Percentiles rank a stretch among this genome's conserved stretches.
These are phyloP conservation scores for Exutisphaerella laricina DNA, from an alignment of 2,329 filamentous ascomycete genomes.

Conservation along the genomic window DNA sequence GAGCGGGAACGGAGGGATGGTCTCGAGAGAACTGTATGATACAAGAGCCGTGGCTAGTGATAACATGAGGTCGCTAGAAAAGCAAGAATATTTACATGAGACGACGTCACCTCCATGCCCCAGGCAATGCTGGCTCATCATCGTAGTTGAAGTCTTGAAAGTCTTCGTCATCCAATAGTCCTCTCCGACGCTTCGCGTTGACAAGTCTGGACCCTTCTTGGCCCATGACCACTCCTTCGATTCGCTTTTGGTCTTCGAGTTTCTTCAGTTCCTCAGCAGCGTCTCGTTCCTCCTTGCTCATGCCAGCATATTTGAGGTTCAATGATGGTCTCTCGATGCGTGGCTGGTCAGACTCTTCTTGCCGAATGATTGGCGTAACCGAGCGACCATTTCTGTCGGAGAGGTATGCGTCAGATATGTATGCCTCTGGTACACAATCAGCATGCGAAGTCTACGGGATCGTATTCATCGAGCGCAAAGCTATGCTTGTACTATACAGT, in stretches of 20 bases:
- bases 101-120: neutral
- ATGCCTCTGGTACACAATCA: conserved; percentile 27
- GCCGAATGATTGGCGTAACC: conserved; percentile 41
- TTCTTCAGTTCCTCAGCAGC: conserved; percentile 44
- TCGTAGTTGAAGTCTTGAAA: conserved; percentile 39
- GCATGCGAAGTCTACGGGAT: neutral
- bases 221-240: conserved; percentile 50
- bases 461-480: neutral
- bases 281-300: conserved; percentile 38
- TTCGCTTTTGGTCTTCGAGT: conserved; percentile 46
- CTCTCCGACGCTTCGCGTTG: conserved; percentile 46
- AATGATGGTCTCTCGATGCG: conserved; percentile 8
- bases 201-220: conserved; percentile 49
- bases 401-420: conserved; percentile 44
- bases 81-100: neutral
- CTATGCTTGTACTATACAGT: neutral
- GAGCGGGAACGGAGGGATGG: too few species aligned
- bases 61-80: too few species aligned
- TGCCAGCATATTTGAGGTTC: conserved; percentile 6
- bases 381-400: conserved; percentile 43
- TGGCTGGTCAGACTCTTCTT: conserved; percentile 5
- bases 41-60: too few species aligned
- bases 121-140: conserved; percentile 13
- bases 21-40: too few species aligned
- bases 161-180: conserved; percentile 48